Conservation (phyloP, 2,329 filamentous ascomycete species). For the Aspergillus awamori region DNA sequence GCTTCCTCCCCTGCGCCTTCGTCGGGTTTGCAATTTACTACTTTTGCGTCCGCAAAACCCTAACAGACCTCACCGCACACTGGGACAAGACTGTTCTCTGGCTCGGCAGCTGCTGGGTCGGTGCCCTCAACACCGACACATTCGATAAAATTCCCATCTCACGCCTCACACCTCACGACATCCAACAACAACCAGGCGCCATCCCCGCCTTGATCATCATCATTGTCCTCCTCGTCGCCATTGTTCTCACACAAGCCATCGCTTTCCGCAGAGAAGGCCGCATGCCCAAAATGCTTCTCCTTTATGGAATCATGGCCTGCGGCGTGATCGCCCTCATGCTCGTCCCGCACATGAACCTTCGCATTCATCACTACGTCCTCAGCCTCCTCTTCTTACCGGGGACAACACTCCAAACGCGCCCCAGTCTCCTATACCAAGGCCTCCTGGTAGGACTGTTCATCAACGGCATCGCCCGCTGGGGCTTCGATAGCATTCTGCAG, state of each 20-base stretch:
- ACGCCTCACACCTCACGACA: slow-evolving; percentile 63
- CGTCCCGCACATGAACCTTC: slow-evolving; percentile 60
- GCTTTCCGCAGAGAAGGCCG: slow-evolving; percentile 60
- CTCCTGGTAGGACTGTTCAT: slow-evolving; percentile 64
- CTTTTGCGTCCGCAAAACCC: slow-evolving; percentile 54
- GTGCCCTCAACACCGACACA: slow-evolving; percentile 64
- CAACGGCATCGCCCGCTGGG: slow-evolving; percentile 67
- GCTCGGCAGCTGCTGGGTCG: slow-evolving; percentile 64
- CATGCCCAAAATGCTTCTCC: slow-evolving; percentile 50
- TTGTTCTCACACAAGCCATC: slow-evolving; percentile 60
- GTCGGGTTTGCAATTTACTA: slow-evolving; percentile 60
- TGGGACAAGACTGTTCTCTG: slow-evolving; percentile 64
- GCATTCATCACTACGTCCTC: slow-evolving; percentile 68
- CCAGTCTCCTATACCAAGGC: slow-evolving; percentile 63
- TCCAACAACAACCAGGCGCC: slow-evolving; percentile 63
- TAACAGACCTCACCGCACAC: slow-evolving; percentile 57
- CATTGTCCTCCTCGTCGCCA: slow-evolving; percentile 52
- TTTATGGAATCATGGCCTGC: slow-evolving; percentile 49
- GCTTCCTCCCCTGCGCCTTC: slow-evolving; percentile 63
- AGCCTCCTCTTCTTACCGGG: slow-evolving; percentile 61
- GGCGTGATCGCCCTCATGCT: slow-evolving; percentile 53
- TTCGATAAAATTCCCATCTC: slow-evolving; percentile 66
- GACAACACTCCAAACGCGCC: slow-evolving; percentile 61
- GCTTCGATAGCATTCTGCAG: slow-evolving; percentile 62
- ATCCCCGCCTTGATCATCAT: slow-evolving; percentile 60